phyloP scores from a whole-genome alignment of 495 filamentous ascomycete species.

The Choiromyces venosus region DNA sequence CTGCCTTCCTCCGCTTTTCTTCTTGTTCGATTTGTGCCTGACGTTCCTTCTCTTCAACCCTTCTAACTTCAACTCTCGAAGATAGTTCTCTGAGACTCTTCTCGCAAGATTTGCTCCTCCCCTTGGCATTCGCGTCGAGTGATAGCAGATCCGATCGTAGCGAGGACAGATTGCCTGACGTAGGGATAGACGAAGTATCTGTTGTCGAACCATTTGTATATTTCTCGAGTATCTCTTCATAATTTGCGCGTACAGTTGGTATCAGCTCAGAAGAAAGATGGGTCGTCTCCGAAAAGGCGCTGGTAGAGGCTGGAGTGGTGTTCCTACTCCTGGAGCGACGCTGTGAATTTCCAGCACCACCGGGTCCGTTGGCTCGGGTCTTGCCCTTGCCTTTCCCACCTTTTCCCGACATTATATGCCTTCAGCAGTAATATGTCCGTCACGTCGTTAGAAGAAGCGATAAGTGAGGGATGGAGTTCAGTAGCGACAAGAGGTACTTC shows the following conservation, averaged over 20 bases:
- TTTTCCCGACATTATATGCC: conserved; percentile 37
- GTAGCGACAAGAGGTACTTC: neutral
- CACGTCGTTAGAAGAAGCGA: conserved; percentile 5
- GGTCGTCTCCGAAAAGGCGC: conserved; percentile 47
- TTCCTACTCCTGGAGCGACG: conserved; percentile 78
- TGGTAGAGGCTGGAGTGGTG: conserved; percentile 69
- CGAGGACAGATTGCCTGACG: conserved; percentile 64
- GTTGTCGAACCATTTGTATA: conserved; percentile 45
- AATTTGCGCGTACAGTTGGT: conserved; percentile 53
- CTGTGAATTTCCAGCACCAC: conserved; percentile 41
- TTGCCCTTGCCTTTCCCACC: conserved; percentile 72
- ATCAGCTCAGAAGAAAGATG: conserved; percentile 52
- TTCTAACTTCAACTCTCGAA: conserved; percentile 44
- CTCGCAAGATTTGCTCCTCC: conserved; percentile 19
- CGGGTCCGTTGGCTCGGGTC: conserved; percentile 49
- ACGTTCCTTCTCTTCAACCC: conserved; percentile 45
- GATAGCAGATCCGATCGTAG: conserved; percentile 57
- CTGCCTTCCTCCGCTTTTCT: conserved; percentile 50
- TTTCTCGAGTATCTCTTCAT: conserved; percentile 68
- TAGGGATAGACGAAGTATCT: conserved; percentile 61
- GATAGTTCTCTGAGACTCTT: conserved; percentile 25
- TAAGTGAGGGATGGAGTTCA: conserved; percentile 11
- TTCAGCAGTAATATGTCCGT: neutral
- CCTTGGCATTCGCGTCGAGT: conserved; percentile 26
- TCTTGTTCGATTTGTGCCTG: conserved; percentile 47